Evolutionary conservation across 2,329 filamentous ascomycete genomes (phyloP), one percentile per base, ranked within the genome.

Genomic region (Zymoseptoria brevis): DNA sequence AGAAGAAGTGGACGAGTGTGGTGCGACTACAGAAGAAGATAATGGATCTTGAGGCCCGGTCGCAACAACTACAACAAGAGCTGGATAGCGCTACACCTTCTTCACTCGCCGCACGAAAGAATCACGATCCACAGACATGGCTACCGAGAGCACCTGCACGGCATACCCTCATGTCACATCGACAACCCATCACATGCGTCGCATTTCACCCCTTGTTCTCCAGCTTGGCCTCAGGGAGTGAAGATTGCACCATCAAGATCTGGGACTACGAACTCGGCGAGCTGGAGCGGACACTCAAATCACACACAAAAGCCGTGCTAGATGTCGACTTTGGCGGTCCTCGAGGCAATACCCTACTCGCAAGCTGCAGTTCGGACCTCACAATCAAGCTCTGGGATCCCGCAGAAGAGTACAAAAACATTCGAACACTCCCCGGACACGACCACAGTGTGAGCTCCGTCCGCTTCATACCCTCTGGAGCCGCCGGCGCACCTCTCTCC

Each of bases 1-100:
- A 97, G 81, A 96, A 96, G 83, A 97, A 97, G 80, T 97, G 93
- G 93, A 97, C 93, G 19, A 94, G 90, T 69, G 88, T 97, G 26
- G 91, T 96, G 69, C 83, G 93, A 62, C 76, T 97, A 74, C 93
- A 97, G 77, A 96, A 96, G 76, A 97, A 96, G 88, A 95, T 96
- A 71, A 90, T 96, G 85, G 93, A 97, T 64, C 83, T 96, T 19
- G 93, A 96, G 76, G 83, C 87, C 58, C 84, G 85, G 71, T 88
- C 86, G 69, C 76, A 82, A 21, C 79, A 81, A 24, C 79, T 96
- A 35, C 92, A 96, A 76, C 82, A 83, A 61, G 93, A 96, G 75
- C 78, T 96, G 63, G 90, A 96, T 72, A 89, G 83, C 63, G 87
- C 89, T 48, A 96, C 91, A 8, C 91, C 86, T 1, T 84, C 84